Base-by-base conservation (phyloP, 306 rosid species). In the Luffa aegyptiaca region DNA sequence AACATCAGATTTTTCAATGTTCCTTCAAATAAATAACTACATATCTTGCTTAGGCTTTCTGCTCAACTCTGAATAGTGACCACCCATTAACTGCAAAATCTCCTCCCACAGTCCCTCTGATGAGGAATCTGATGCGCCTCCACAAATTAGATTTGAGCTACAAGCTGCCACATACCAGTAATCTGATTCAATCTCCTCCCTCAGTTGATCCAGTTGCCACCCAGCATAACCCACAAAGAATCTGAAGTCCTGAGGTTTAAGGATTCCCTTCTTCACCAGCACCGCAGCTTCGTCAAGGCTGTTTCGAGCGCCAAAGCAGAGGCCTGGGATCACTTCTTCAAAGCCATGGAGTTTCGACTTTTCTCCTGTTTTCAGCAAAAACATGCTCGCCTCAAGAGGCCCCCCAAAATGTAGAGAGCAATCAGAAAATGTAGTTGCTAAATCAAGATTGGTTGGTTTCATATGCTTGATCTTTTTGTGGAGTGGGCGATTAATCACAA, bases 211-310 rank as follows among this genome's bases (percentile, higher is more conserved):
- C 79, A 88, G 83, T 84, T 93, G 96, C 99, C 99, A 96, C 84
- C 99, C 99, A n/a, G 99, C 97, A 82, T 96, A 96, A 65, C 99
- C 99, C 46, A 90, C 93, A 78, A 93, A 96, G 86, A 96, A 96
- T 86, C 88, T 90, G 84, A 93, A 91, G 87, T 93, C 96, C 70
- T 87, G 92, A 82, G 96, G 89, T 87, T 91, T 90, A 61, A 93
- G 89, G 85, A 86, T 39, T 45, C 99, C 99, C 82, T 91, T 96
- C 87, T 90, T 96, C 78, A 90, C 97, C 59, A 96, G 85, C 80
- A 80, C 96, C 33, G 91, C 91, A 61, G 99, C 99, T 85, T 88
- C 91, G 62, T 88, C 99, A 79, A 96, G 86, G 85, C 93, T 87
- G 88, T 91, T 96, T 82, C 93, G 88, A 77, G 97, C 92, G 52